Percentiles rank a stretch among this genome's conserved stretches.
Evolutionary conservation across 2,329 filamentous ascomycete genomes (phyloP).

Genomic region (Aspergillus unguis): DNA sequence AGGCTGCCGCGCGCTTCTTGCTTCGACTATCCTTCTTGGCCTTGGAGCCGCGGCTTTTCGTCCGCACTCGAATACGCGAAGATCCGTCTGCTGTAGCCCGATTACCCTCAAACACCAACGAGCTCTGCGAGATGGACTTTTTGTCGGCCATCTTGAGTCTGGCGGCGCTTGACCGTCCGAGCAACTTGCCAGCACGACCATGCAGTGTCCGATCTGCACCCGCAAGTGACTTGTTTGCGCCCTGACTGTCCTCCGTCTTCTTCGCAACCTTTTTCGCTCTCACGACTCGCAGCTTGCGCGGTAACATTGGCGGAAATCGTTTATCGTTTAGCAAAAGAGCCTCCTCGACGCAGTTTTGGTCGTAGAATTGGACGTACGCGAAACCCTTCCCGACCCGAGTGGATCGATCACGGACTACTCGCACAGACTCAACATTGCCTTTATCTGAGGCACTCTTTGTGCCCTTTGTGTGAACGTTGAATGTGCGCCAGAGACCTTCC

Average conservation of each 20-base stretch:
- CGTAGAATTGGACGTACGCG: constrained; percentile 95
- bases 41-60: constrained; percentile 39
- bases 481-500: constrained; percentile 63
- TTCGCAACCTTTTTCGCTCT: constrained; percentile 71
- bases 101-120: constrained; percentile 46
- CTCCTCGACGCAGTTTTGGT: constrained; percentile 84
- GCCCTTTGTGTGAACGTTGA: constrained; percentile 35
- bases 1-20: constrained; percentile 42
- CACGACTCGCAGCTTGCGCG: constrained; percentile 77
- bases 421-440: constrained; percentile 86
- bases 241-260: constrained; percentile 26
- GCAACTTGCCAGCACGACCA: constrained; percentile 37
- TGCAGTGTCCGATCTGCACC: constrained; percentile 35
- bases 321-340: constrained; percentile 85
- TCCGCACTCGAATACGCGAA: constrained; percentile 33
- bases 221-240: constrained; percentile 23
- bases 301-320: constrained; percentile 92
- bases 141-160: constrained; percentile 32
- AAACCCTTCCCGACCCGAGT: constrained; percentile 96
- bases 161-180: constrained; percentile 39
- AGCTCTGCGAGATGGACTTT: constrained; percentile 30
- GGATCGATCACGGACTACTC: constrained; percentile 81
- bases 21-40: constrained; percentile 43
- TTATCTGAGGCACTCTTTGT: constrained; percentile 46
- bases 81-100: constrained; percentile 37